These are phyloP conservation scores for Stentor roeselii DNA, from an alignment of 73 alveolate species.

Conservation along the genomic window DNA sequence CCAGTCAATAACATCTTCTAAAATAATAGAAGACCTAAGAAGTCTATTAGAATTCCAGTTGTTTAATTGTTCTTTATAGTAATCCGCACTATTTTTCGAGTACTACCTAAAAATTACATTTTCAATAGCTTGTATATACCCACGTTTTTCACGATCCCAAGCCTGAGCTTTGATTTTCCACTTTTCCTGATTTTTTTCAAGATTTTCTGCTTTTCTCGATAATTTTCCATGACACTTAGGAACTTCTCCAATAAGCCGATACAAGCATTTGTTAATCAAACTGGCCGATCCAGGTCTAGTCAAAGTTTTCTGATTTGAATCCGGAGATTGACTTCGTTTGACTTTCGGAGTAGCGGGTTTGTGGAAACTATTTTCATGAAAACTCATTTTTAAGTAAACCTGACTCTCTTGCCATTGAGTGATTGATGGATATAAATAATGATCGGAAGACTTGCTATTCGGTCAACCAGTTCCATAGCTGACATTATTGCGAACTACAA, in stretches of 20 bases:
- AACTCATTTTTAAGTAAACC: no score
- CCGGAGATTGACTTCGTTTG: not conserved
- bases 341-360: not conserved
- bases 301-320: not conserved
- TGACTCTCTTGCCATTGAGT: no score
- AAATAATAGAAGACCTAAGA: no score
- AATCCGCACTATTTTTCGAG: no score
- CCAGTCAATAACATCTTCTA: no score
- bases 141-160: not conserved
- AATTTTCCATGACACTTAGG: not conserved
- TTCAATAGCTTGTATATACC: not conserved
- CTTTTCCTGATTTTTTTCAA: not conserved
- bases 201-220: not conserved
- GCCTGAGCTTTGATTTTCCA: not conserved
- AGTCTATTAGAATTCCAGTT: no score
- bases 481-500: conserved; percentile 35
- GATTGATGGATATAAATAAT: no score
- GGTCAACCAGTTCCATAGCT: no score
- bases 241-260: not conserved
- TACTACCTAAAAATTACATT: no score
- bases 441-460: no score
- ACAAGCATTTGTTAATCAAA: not conserved
- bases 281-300: not conserved
- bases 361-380: no score
- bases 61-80: no score